Percentiles rank a stretch among this genome's conserved stretches.
Evolutionary conservation across 805 yeast species (phyloP).

Genomic region (Kodamaea laetipori): DNA sequence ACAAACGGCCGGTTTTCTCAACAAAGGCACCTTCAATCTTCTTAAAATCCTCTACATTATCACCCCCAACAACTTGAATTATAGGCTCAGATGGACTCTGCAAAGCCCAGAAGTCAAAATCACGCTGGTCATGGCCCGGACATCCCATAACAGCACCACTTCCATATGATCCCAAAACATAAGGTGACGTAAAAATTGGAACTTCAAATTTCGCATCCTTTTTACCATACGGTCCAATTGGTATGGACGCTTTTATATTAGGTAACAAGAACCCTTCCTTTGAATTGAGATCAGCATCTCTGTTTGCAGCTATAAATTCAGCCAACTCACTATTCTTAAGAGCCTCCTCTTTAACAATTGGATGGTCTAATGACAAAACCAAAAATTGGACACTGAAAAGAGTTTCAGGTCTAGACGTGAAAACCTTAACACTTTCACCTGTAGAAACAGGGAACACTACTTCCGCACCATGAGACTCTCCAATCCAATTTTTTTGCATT

Average conservation of each 20-base stretch:
- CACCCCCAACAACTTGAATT: constrained; percentile 49
- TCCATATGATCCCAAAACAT: constrained; percentile 82
- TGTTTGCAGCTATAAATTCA: constrained; percentile 55
- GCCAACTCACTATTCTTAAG: constrained; percentile 41
- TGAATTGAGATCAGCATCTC: constrained; percentile 30
- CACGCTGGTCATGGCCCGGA: constrained; percentile 91
- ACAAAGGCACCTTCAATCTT: constrained; percentile 46
- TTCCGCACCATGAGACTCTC: constrained; percentile 79
- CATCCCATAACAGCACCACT: constrained; percentile 98
- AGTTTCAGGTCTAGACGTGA: constrained; percentile 92
- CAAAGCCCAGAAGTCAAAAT: constrained; percentile 73
- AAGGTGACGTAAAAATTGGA: constrained; percentile 89
- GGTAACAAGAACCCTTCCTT: constrained; percentile 58
- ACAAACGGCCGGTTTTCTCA: constrained; percentile 43
- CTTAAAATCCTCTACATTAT: constrained; percentile 17
- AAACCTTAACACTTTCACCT: constrained; percentile 47
- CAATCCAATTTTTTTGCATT: constrained; percentile 96
- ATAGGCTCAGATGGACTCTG: constrained; percentile 53
- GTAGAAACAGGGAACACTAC: constrained; percentile 48
- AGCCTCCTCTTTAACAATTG: constrained; percentile 49
- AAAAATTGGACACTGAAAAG: constrained; percentile 78
- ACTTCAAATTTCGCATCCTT: constrained; percentile 29
- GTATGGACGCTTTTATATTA: constrained; percentile 52
- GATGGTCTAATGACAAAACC: constrained; percentile 76
- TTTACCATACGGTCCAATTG: constrained; percentile 47